Conservation (phyloP, 1,284 basidiomycete species). For the Ceratobasidium sp. region DNA sequence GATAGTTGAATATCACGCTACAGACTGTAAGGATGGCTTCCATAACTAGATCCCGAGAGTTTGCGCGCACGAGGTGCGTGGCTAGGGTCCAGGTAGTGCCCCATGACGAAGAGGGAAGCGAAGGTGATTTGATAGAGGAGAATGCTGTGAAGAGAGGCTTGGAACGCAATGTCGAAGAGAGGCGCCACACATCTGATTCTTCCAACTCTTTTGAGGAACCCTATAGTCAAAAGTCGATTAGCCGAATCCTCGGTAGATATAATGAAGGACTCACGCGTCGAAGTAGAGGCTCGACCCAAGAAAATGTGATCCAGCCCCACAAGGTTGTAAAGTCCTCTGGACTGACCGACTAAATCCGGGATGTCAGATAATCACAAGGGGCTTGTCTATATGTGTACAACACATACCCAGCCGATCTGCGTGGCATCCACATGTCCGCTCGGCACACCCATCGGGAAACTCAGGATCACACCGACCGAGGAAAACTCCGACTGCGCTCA, state of each 20-base stretch:
- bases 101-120: neutral
- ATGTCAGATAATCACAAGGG: conserved; percentile 10
- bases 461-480: conserved; percentile 57
- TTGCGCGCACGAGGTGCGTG: conserved; percentile 69
- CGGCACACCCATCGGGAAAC: conserved; percentile 67
- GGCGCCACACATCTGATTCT: conserved; percentile 72
- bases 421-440: conserved; percentile 55
- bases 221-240: conserved; percentile 57
- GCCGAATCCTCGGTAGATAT: conserved; percentile 30
- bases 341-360: conserved; percentile 52
- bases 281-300: conserved; percentile 77
- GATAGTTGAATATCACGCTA: conserved; percentile 73
- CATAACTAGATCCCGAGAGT: conserved; percentile 74
- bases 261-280: conserved; percentile 48
- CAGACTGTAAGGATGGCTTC: conserved; percentile 71
- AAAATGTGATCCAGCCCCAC: conserved; percentile 80
- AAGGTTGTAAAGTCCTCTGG: conserved; percentile 81
- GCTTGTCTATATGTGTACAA: conserved; percentile 47
- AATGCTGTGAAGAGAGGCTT: conserved; percentile 71
- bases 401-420: conserved; percentile 25
- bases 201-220: conserved; percentile 69
- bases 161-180: conserved; percentile 74
- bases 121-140: conserved; percentile 45
- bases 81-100: conserved; percentile 42
- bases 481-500: conserved; percentile 56